Evolutionary conservation across 768 basidiomycete species (phyloP), one percentile per base, ranked within the genome.

Genomic region (Lanmaoa pseudosensibilis): DNA sequence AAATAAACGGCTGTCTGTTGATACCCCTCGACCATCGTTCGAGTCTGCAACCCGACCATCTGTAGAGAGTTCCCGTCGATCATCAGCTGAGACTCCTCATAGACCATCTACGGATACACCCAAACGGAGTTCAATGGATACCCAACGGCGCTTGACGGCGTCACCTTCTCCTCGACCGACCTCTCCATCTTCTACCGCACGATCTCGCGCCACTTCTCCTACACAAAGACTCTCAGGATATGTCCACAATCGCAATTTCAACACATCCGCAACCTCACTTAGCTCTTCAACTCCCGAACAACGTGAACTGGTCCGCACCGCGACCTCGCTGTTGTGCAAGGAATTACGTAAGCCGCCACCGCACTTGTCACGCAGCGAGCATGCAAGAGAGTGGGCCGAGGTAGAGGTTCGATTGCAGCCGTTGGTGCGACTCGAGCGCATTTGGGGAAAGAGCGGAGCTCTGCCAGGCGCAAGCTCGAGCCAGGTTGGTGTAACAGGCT

Each of bases 371-470:
- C 80, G 78, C 50, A 77, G 74, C 6, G 80, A 83, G 23, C 80
- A 79, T 25, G 60, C 76, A 43, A 77, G 74, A 64, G 86, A 89
- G 53, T 88, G 85, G 82, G 86, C 87, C 55, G 88, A 88, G 66
- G 88, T 92, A 8, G 90, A 93, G 71, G 73, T 81, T 10, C 77
- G 88, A 49, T 73, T 87, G 62, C 75, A 82, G 13, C 74, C 79
- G 2, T 71, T 94, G 51, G 78, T 77, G 21, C 76, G 90, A 52
- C 75, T 90, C 53, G 92, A 94, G 69, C 80, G 87, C 44, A 80
- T 87, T 19, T 93, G 91, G 92, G 83, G 83, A 4, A 85, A 80
- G 77, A 87, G 77, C 65, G 83, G 85, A 13, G 73, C 67, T 10
- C 53, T 67, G 0, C 69, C 71, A 4, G 74, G 77, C 2, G 75